A percentile compares a stretch with the other conserved stretches of the same genome.
Evolutionary conservation across 371 early-diverging fungal genomes (phyloP).

Genomic region (Apophysomyces ossiformis): DNA sequence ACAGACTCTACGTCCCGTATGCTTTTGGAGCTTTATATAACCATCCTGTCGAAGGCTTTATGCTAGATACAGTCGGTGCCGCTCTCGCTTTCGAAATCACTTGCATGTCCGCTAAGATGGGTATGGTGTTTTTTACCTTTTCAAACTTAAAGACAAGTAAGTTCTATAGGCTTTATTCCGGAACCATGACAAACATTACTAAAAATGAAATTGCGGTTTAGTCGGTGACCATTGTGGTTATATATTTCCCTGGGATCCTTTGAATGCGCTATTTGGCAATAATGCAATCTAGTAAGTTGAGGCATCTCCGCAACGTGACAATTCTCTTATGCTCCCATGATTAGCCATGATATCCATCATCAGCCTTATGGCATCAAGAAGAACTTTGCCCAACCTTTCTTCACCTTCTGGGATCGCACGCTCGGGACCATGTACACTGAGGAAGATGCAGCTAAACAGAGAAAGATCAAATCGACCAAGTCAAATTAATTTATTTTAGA

Average conservation of each 20-base stretch:
- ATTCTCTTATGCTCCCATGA: too few relatives aligned
- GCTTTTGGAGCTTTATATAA: conserved; percentile 85
- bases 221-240: conserved; percentile 87
- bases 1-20: conserved; percentile 76
- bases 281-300: conserved; percentile 71
- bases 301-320: background rate
- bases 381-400: conserved; percentile 75
- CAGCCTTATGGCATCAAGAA: conserved; percentile 69
- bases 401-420: conserved; percentile 75
- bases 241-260: conserved; percentile 79
- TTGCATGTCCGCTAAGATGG: conserved; percentile 72
- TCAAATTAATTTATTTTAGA: background rate
- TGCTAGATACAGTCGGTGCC: conserved; percentile 77
- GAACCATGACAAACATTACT: background rate
- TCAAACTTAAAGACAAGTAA: conserved; percentile 77
- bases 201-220: background rate
- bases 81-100: conserved; percentile 66
- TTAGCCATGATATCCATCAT: conserved; percentile 74
- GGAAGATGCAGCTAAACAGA: background rate
- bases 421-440: conserved; percentile 28
- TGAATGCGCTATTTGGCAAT: conserved; percentile 68
- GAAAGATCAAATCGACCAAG: background rate
- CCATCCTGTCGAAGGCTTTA: conserved; percentile 79
- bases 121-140: conserved; percentile 71
- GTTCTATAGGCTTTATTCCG: conserved; percentile 1